phyloP scores from a whole-genome alignment of 1,284 basidiomycete genomes.

The Cutaneotrichosporon daszewskae region DNA sequence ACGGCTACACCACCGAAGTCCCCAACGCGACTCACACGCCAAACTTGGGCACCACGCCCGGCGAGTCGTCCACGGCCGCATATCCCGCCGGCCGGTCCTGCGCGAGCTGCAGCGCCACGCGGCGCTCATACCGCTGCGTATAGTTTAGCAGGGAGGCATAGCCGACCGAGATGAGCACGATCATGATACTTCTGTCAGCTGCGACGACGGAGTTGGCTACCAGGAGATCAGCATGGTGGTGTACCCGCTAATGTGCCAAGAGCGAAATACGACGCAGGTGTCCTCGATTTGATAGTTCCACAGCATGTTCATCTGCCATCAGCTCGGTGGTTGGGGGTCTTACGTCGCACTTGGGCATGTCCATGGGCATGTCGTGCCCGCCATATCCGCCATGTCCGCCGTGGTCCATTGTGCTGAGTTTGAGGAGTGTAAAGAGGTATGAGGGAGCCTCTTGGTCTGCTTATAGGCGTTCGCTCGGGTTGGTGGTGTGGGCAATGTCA shows the following conservation, averaged over 20 bases:
- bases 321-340: neutral
- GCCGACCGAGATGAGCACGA: constrained; percentile 35
- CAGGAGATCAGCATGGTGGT: constrained; percentile 43
- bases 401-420: constrained; percentile 15
- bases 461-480: too few relatives aligned
- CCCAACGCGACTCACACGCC: constrained; percentile 27
- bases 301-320: constrained; percentile 47
- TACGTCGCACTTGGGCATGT: constrained; percentile 15
- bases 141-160: constrained; percentile 39
- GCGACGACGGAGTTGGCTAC: constrained; percentile 9
- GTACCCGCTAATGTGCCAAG: constrained; percentile 42
- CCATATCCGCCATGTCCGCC: constrained; percentile 10
- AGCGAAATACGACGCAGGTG: constrained; percentile 42
- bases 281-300: constrained; percentile 45
- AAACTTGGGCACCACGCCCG: constrained; percentile 18
- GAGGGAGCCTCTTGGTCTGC: too few relatives aligned
- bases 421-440: neutral
- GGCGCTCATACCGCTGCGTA: constrained; percentile 31
- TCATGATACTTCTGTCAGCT: constrained; percentile 25
- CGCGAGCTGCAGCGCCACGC: constrained; percentile 27
- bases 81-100: constrained; percentile 23
- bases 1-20: too few relatives aligned
- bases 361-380: constrained; percentile 5
- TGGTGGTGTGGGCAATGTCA: too few relatives aligned
- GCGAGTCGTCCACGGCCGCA: constrained; percentile 23